These are phyloP conservation scores for Euclidium syriacum DNA, from an alignment of 345 rosid species.

Conservation along the genomic window DNA sequence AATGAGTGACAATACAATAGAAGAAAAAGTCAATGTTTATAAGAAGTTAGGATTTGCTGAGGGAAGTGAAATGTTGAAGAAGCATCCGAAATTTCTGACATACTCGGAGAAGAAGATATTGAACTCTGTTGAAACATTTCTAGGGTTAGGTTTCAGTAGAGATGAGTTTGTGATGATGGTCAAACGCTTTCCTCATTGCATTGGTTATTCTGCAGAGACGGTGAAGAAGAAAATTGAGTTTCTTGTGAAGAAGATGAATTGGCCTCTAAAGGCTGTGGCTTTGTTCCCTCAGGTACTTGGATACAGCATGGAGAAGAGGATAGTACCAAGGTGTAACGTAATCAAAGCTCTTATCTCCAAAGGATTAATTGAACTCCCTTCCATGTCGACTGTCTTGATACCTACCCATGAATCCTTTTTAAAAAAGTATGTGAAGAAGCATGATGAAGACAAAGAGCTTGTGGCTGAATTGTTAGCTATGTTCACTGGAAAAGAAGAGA, in stretches of 20 bases:
- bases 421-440: no score
- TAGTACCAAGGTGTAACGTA: no score
- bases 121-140: slow-evolving; percentile 15
- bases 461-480: no score
- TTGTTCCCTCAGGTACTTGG: no score
- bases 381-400: no score
- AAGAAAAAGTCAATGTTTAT: not conserved
- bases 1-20: not conserved
- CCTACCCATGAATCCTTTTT: no score
- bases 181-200: not conserved
- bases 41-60: slow-evolving; percentile 26
- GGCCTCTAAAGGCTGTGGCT: no score
- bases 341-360: no score
- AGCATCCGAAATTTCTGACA: not conserved
- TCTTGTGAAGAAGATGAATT: slow-evolving; percentile 32
- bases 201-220: not conserved
- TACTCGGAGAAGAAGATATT: slow-evolving; percentile 20
- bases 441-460: no score
- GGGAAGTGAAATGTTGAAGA: slow-evolving; percentile 20
- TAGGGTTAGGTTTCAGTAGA: not conserved
- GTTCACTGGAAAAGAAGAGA: no score
- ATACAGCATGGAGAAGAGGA: no score
- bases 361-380: no score
- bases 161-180: slow-evolving; percentile 14
- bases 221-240: slow-evolving; percentile 3